Evolutionary conservation across 805 yeast species (phyloP), one percentile per base, ranked within the genome.

Genomic region (Pichia paraexigua): DNA sequence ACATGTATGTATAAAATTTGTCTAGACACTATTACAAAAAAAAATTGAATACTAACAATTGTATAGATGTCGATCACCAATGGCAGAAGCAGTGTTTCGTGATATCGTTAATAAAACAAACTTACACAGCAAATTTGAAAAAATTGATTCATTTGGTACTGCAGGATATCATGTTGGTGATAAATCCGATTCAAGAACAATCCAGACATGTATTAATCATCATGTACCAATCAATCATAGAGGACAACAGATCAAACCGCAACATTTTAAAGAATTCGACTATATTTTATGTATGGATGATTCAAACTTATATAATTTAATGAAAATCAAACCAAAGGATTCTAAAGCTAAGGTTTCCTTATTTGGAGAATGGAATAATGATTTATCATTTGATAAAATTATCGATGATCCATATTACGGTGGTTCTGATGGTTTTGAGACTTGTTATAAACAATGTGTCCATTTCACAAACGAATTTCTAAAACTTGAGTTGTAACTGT

Each of bases 391-490:
- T 53, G 72, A 72, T 20, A 72, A 67, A 37, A 79, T 87, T 35
- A 91, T 91, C 7, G 87, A 80, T 50, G 98, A 91, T 65, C 98
- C 98, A 1, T 91, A 92, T 66, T 92, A 91, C 62, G 97, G 97
- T 6, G 96, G 95, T 0, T 70, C 69, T 21, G 76, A 79, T 57
- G 96, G 97, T 2, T 91, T 91, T 63, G 94, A 88, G 65, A 75
- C 71, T 51, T 88, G 87, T 66, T 91, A 82, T 63, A 63, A 76
- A 51, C 98, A 91, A 63, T 74, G 90, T 47, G 63, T 71, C 12
- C 90, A 86, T 59, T 92, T 92, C 64, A 79, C 87, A 52, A 79
- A 83, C 57, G 82, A 80, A 54, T 86, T 91, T 56, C 61, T 91
- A 48, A 71, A 75, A 55, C 71, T 62, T 47, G 88, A 82, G 53